Percentiles rank a stretch among this genome's conserved stretches.
phyloP scores from a whole-genome alignment of 768 basidiomycete species.

The Steccherinum ochraceum region DNA sequence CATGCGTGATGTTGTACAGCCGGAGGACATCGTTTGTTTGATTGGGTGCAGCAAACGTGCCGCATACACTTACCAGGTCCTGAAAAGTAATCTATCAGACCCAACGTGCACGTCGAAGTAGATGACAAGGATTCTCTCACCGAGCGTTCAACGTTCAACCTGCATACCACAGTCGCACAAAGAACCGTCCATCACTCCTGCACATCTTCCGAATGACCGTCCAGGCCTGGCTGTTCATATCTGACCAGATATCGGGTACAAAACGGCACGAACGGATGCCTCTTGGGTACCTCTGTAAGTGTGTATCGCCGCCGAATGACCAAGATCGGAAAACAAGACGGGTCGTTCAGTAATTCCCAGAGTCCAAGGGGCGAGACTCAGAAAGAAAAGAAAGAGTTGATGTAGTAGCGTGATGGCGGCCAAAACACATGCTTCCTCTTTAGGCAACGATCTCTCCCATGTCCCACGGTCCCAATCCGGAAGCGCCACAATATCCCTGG shows the following conservation, averaged over 20 bases:
- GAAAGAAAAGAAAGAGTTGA: too few species aligned
- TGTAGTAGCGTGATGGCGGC: too few species aligned
- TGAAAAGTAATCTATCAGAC: neutral
- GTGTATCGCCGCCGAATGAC: too few species aligned
- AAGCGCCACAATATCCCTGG: too few species aligned
- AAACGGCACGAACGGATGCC: too few species aligned
- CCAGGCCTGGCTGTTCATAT: neutral
- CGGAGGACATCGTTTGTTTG: neutral
- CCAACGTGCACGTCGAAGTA: neutral
- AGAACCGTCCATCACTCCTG: neutral
- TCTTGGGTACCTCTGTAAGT: too few species aligned
- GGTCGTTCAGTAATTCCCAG: too few species aligned
- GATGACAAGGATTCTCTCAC: neutral
- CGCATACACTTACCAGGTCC: neutral
- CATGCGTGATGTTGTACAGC: neutral
- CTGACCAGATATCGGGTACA: neutral
- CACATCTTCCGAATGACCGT: neutral
- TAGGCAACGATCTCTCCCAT: too few species aligned
- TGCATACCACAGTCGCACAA: neutral
- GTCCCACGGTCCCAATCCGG: too few species aligned
- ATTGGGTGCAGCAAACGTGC: neutral
- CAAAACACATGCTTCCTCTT: too few species aligned
- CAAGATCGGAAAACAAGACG: too few species aligned
- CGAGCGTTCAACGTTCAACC: neutral
- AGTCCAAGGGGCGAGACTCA: too few species aligned